These are phyloP conservation scores for Lachancea meyersii DNA, from an alignment of 805 yeast species.

Conservation along the genomic window DNA sequence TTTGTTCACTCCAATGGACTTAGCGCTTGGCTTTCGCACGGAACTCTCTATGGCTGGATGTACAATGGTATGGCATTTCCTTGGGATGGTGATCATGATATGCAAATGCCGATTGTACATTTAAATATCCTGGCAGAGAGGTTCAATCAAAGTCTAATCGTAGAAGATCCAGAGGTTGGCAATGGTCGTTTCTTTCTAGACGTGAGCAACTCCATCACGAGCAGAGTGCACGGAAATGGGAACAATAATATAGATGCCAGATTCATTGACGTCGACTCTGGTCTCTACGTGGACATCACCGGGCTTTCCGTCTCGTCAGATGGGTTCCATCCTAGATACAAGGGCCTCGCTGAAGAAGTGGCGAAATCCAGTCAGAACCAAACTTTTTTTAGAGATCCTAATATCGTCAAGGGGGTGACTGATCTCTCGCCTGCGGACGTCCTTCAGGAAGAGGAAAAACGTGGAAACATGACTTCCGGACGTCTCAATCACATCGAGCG, in stretches of 20 bases:
- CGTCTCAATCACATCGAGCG: slow-evolving; percentile 14
- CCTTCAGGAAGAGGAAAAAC: slow-evolving; percentile 1
- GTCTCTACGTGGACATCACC: slow-evolving; percentile 67
- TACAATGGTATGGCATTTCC: slow-evolving; percentile 60
- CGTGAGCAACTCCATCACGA: slow-evolving; percentile 46
- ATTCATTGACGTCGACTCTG: slow-evolving; percentile 64
- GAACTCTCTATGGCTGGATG: slow-evolving; percentile 56
- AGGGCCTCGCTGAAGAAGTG: slow-evolving; percentile 7
- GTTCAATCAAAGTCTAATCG: slow-evolving; percentile 38
- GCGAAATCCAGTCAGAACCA: slow-evolving; percentile 2
- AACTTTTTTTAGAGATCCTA: slow-evolving; percentile 10
- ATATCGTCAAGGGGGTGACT: slow-evolving; percentile 8
- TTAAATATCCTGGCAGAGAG: slow-evolving; percentile 40
- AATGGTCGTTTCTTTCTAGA: slow-evolving; percentile 51
- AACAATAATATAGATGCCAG: slow-evolving; percentile 64
- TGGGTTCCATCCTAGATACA: slow-evolving; percentile 17
- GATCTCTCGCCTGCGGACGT: slow-evolving; percentile 2
- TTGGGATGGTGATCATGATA: slow-evolving; percentile 65
- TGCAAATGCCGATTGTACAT: slow-evolving; percentile 50
- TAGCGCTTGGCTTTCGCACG: slow-evolving; percentile 60
- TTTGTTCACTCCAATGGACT: slow-evolving; percentile 43
- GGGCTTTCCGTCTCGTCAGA: slow-evolving; percentile 47
- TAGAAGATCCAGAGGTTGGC: slow-evolving; percentile 47
- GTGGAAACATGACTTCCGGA: slow-evolving; percentile 11
- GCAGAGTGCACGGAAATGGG: slow-evolving; percentile 52